Conservation (phyloP, 179 eudicot genomes). For the Sideroxylon spinosum region DNA sequence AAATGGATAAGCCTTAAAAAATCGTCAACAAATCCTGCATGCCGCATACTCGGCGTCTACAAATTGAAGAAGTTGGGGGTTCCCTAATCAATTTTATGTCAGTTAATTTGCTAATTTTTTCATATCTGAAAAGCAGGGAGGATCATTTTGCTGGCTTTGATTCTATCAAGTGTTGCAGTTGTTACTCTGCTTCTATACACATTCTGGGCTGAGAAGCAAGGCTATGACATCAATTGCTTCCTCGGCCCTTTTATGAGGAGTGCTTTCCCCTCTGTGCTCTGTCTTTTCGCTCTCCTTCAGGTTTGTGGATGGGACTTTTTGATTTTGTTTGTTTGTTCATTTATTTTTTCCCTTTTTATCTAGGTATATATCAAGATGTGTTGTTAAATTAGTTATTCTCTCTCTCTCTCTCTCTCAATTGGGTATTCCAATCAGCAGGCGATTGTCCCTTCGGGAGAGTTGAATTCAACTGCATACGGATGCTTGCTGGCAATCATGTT, state of each 20-base stretch:
- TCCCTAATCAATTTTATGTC: neutral
- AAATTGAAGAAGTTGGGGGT: neutral
- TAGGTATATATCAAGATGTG: neutral
- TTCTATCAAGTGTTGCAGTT: conserved; percentile 44
- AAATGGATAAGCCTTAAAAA: too few relatives aligned
- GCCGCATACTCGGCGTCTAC: neutral
- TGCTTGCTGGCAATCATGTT: conserved; percentile 45
- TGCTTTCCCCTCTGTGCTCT: conserved; percentile 37
- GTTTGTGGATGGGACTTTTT: conserved; percentile 14
- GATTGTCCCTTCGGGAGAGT: conserved; percentile 38
- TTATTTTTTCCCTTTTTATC: too few relatives aligned
- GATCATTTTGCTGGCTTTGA: conserved; percentile 43
- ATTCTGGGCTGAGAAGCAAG: conserved; percentile 57
- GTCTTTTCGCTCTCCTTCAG: conserved; percentile 48
- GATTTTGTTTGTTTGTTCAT: too few relatives aligned
- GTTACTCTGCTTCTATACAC: conserved; percentile 49
- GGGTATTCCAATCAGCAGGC: conserved; percentile 22
- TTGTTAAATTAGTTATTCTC: neutral
- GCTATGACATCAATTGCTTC: conserved; percentile 47
- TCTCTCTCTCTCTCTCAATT: neutral
- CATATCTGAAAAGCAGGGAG: conserved; percentile 27
- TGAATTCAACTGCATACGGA: conserved; percentile 36
- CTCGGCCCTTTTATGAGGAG: conserved; percentile 46
- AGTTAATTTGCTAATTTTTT: conserved; percentile 2
- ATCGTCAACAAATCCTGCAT: too few relatives aligned